A percentile compares a stretch with the other conserved stretches of the same genome.
Evolutionary conservation across 305 asterid genomes (phyloP).

Genomic region (Fraxinus floribunda): DNA sequence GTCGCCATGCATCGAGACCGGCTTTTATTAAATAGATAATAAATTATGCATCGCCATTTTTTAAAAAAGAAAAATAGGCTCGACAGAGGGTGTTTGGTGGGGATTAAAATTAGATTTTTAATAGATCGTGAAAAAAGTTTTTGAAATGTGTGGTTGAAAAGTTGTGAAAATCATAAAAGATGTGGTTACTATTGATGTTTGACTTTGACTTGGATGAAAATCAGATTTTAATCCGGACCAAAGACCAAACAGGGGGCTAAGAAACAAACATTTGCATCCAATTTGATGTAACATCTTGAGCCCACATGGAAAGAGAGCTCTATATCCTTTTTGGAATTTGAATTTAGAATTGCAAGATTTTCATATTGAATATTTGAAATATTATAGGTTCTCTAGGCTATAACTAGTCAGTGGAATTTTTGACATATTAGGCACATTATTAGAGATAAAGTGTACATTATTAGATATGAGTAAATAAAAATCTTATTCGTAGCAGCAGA

Average conservation of each 20-base stretch:
- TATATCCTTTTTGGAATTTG: slow-evolving; percentile 1
- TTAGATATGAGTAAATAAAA: background rate
- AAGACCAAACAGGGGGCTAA: background rate
- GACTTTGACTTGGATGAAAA: no score
- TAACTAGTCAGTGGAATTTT: background rate
- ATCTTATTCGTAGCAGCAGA: background rate
- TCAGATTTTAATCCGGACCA: no score
- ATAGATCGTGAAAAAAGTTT: no score
- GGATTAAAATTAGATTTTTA: no score
- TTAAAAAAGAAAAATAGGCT: slow-evolving; percentile 18
- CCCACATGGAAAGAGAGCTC: slow-evolving; percentile 33
- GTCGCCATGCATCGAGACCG: slow-evolving; percentile 27
- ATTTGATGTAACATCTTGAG: slow-evolving; percentile 26
- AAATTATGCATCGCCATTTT: background rate
- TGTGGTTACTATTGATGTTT: no score
- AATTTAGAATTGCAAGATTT: background rate
- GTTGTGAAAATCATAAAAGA: no score
- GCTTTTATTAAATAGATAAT: background rate
- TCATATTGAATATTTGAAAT: background rate
- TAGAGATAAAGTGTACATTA: background rate
- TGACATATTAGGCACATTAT: background rate
- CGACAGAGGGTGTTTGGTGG: slow-evolving; percentile 9
- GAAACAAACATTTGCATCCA: slow-evolving; percentile 30
- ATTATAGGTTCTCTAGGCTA: background rate
- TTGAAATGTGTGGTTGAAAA: no score